A percentile compares a stretch with the other conserved stretches of the same genome.
These are phyloP conservation scores for Dactylis glomerata DNA, from an alignment of 176 grass and related monocot genomes.

Conservation along the genomic window DNA sequence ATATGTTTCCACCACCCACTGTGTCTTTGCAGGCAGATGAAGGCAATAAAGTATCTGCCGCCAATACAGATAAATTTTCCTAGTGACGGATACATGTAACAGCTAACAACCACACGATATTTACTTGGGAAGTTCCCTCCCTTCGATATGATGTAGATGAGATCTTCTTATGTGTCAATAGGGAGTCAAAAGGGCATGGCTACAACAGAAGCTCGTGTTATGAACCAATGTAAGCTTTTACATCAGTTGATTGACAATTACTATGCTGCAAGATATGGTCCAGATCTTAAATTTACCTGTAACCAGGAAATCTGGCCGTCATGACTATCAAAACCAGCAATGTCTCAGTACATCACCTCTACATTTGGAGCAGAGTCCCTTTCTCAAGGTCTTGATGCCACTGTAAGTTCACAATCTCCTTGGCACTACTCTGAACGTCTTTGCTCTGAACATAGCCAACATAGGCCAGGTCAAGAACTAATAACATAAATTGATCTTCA, in stretches of 20 bases:
- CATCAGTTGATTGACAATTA: neutral
- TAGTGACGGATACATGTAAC: constrained; percentile 28
- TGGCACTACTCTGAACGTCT: neutral
- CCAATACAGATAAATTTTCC: constrained; percentile 36
- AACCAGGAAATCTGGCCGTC: constrained; percentile 35
- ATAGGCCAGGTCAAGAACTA: neutral
- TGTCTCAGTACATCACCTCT: constrained; percentile 46
- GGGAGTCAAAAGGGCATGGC: neutral
- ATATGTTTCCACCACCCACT: too few relatives aligned
- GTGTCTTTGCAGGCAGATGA: neutral
- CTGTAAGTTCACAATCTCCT: constrained; percentile 41
- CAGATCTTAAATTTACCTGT: neutral
- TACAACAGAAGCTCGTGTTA: neutral
- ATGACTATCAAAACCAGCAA: constrained; percentile 3
- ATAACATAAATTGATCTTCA: neutral
- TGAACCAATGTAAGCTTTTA: neutral
- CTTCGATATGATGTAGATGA: too few relatives aligned
- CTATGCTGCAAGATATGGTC: neutral
- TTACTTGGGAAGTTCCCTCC: neutral
- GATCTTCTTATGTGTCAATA: neutral
- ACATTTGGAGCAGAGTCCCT: constrained; percentile 52
- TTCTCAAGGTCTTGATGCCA: constrained; percentile 39
- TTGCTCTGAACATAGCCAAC: neutral
- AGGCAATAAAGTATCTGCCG: constrained; percentile 48
- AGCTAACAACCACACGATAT: neutral